A percentile compares a stretch with the other conserved stretches of the same genome.
Conservation (phyloP, 192 early-diverging fungal species). For the Jimgerdemannia flammicorona region DNA sequence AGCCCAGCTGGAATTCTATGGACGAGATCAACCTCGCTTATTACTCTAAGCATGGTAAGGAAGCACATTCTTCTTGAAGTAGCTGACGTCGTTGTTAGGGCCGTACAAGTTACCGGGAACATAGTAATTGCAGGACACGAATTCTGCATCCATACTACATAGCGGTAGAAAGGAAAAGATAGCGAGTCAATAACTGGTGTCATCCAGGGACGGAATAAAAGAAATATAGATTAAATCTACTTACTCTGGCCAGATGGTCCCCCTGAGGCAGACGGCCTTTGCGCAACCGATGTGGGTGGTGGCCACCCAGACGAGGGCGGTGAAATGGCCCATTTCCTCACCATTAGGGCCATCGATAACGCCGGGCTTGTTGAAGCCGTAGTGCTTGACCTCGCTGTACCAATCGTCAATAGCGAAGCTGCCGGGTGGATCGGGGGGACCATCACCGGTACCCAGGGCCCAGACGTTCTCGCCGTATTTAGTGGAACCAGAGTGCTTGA, state of each 20-base stretch:
- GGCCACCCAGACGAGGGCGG: slow-evolving; percentile 25
- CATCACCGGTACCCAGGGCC: neutral
- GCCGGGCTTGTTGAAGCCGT: slow-evolving; percentile 41
- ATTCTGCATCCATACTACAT: neutral
- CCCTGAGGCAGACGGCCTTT: slow-evolving; percentile 10
- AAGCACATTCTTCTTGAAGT: neutral
- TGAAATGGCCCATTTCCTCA: slow-evolving; percentile 8
- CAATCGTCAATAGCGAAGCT: slow-evolving; percentile 18
- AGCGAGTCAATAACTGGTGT: neutral
- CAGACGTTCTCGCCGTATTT: slow-evolving; percentile 4
- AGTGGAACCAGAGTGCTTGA: slow-evolving; percentile 32
- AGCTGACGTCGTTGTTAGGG: neutral
- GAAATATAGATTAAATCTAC: neutral
- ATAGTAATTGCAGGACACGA: slow-evolving; percentile 1
- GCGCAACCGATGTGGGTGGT: slow-evolving; percentile 32
- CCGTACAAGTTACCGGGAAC: neutral
- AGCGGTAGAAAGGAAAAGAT: neutral
- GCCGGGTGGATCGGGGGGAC: neutral
- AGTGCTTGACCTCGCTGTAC: slow-evolving; percentile 39
- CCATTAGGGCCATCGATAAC: neutral
- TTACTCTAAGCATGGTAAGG: neutral
- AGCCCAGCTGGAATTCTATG: neutral
- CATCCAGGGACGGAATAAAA: neutral
- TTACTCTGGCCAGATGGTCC: neutral
- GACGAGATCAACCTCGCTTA: neutral